Percentiles rank a stretch among this genome's conserved stretches.
Conservation (phyloP, 2,329 filamentous ascomycete genomes). For the Fusarium brevicatenulatum region DNA sequence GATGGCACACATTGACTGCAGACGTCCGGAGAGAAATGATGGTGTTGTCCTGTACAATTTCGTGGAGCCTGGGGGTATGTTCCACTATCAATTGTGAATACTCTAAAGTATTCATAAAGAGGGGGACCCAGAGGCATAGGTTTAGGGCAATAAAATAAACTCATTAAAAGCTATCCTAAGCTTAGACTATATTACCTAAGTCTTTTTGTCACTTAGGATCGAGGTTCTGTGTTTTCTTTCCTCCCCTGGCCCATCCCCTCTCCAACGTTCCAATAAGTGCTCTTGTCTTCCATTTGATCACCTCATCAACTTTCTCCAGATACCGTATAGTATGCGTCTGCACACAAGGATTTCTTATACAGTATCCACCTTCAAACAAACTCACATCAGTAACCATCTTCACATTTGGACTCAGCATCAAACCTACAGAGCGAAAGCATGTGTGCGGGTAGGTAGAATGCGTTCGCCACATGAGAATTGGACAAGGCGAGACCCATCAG, state of each 20-base stretch:
- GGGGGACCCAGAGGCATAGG: too few relatives aligned
- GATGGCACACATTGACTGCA: too few relatives aligned
- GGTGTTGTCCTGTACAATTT: too few relatives aligned
- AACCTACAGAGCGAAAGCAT: slow-evolving; percentile 3
- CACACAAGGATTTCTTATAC: not conserved
- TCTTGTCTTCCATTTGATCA: slow-evolving; percentile 8
- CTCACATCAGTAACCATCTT: fast-evolving
- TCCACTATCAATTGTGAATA: too few relatives aligned
- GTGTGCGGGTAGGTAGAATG: slow-evolving; percentile 5
- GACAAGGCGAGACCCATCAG: slow-evolving; percentile 1
- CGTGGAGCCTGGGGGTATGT: too few relatives aligned
- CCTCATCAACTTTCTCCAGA: not conserved
- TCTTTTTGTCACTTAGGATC: too few relatives aligned
- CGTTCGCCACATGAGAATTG: not conserved
- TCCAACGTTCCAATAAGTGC: not conserved
- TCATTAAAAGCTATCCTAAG: too few relatives aligned
- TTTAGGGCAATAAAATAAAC: too few relatives aligned
- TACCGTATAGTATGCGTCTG: not conserved
- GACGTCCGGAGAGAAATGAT: too few relatives aligned
- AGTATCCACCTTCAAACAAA: not conserved
- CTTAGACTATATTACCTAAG: too few relatives aligned
- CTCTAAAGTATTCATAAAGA: too few relatives aligned
- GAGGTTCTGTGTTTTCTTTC: too few relatives aligned
- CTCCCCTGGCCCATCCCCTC: not conserved
- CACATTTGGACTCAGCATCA: fast-evolving